A percentile compares a stretch with the other conserved stretches of the same genome.
These are phyloP conservation scores for Meira miltonrushii DNA, from an alignment of 1,284 basidiomycete species.

Conservation along the genomic window DNA sequence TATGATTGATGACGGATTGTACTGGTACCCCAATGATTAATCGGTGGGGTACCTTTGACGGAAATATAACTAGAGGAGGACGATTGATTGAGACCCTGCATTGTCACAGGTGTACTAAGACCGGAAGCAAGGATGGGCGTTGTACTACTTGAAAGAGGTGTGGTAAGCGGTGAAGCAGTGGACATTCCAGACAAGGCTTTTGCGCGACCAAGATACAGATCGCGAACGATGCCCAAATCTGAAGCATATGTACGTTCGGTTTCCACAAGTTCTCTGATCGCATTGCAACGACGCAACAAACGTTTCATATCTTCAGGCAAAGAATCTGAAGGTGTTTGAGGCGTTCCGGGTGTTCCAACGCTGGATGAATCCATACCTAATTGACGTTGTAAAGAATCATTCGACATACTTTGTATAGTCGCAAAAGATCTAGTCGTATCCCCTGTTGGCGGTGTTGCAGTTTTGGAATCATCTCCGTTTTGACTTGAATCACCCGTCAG, in stretches of 20 bases:
- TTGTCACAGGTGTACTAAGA: not conserved
- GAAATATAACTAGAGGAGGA: not conserved
- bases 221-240: constrained; percentile 76
- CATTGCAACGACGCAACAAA: constrained; percentile 72
- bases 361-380: too few species aligned
- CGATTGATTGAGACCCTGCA: not conserved
- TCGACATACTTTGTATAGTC: too few species aligned
- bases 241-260: constrained; percentile 82
- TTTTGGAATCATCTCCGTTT: too few species aligned
- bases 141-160: constrained; percentile 17
- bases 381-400: too few species aligned
- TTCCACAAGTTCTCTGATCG: constrained; percentile 63
- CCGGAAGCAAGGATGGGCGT: not conserved
- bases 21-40: not conserved
- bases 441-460: too few species aligned
- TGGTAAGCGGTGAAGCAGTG: constrained; percentile 10
- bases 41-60: constrained; percentile 16
- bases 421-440: too few species aligned
- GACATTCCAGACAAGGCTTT: constrained; percentile 41
- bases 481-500: too few species aligned
- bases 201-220: constrained; percentile 62
- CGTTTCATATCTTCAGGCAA: constrained; percentile 31
- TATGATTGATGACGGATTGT: not conserved
- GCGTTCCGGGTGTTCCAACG: too few species aligned
- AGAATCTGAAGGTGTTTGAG: constrained; percentile 20